Evolutionary conservation across 2,329 filamentous ascomycete species (phyloP).

Genomic region (Trichophyton schoenleinii): DNA sequence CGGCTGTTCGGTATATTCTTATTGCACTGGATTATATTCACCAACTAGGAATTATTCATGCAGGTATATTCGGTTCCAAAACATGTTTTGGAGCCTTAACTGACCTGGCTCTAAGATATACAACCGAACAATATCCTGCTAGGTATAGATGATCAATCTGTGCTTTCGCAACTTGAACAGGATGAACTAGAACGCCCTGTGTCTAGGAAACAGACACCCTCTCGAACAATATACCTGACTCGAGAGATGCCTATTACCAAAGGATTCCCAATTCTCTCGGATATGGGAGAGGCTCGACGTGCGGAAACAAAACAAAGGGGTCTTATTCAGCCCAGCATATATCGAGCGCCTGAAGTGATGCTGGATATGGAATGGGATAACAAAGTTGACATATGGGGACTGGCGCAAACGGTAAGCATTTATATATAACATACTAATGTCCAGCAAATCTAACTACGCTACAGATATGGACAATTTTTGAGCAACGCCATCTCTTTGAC

Average conservation of each 20-base stretch:
- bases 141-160: slow-evolving; percentile 18
- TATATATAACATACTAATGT: background rate
- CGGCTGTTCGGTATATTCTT: background rate
- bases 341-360: slow-evolving; percentile 22
- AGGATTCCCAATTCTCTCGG: slow-evolving; percentile 18
- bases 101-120: slow-evolving; percentile 16
- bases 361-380: slow-evolving; percentile 20
- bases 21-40: slow-evolving; percentile 5
- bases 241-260: slow-evolving; percentile 14
- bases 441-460: background rate
- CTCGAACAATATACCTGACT: slow-evolving; percentile 20
- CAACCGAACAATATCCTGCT: slow-evolving; percentile 24
- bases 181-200: slow-evolving; percentile 19
- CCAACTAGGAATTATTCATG: slow-evolving; percentile 3
- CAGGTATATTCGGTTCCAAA: background rate
- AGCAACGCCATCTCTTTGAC: slow-evolving; percentile 2
- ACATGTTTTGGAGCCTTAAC: background rate
- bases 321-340: slow-evolving; percentile 19
- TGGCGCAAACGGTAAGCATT: background rate
- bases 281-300: slow-evolving; percentile 20
- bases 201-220: slow-evolving; percentile 19
- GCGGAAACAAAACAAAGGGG: slow-evolving; percentile 12
- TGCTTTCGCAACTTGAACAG: slow-evolving; percentile 20
- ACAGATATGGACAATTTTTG: slow-evolving; percentile 5
- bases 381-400: slow-evolving; percentile 21